Percentiles rank a stretch among this genome's conserved stretches.
phyloP scores from a whole-genome alignment of 106 monocot species.

The Vanilla planifolia region DNA sequence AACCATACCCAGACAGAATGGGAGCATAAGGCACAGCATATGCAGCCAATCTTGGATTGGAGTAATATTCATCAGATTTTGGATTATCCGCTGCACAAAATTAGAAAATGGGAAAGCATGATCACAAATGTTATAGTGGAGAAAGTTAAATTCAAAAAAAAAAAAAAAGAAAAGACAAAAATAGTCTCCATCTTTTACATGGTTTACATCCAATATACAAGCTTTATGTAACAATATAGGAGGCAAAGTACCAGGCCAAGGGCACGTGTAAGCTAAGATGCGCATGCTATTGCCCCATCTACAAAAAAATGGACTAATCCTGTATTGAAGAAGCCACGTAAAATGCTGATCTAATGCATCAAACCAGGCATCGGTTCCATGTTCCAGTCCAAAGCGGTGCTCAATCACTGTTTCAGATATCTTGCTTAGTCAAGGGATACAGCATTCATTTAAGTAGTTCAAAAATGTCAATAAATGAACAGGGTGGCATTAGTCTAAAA shows the following conservation, averaged over 20 bases:
- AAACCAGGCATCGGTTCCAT: conserved; percentile 90
- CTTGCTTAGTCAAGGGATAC: conserved; percentile 24
- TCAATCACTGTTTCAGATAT: conserved; percentile 99
- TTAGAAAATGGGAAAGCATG: conserved; percentile 10
- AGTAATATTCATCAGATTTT: conserved; percentile 90
- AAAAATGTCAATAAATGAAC: not conserved
- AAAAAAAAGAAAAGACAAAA: no score
- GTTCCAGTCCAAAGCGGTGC: conserved; percentile 81
- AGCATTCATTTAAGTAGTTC: not conserved
- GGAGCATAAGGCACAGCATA: conserved; percentile 97
- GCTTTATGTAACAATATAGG: not conserved
- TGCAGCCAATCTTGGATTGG: conserved; percentile 89
- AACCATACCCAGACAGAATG: conserved; percentile 61
- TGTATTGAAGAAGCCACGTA: conserved; percentile 90
- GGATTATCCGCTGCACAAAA: conserved; percentile 74
- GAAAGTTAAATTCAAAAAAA: not conserved
- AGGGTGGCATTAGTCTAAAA: no score
- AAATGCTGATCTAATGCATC: conserved; percentile 78
- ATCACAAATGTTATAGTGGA: not conserved
- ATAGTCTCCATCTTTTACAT: no score
- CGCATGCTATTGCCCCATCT: conserved; percentile 99
- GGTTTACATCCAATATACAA: not conserved
- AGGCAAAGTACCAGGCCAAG: conserved; percentile 79
- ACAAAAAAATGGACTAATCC: conserved; percentile 96
- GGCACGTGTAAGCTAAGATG: conserved; percentile 89